Conservation (phyloP, 352 stramenopile species). For the Phytopythium sindhum region DNA sequence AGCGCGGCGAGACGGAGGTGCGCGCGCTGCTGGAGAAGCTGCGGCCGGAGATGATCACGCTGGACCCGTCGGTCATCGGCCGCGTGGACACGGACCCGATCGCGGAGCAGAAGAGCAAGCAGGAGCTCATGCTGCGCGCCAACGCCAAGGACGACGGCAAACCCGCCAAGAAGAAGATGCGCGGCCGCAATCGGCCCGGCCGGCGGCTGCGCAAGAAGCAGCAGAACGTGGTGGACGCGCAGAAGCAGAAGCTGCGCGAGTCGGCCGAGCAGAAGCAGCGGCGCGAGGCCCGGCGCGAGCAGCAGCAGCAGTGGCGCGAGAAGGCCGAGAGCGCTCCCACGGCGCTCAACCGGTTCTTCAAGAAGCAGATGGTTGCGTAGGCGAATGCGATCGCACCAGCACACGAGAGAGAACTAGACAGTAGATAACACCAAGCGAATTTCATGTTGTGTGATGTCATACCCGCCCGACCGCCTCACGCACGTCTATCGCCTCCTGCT, state of each 20-base stretch:
- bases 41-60: conserved; percentile 96
- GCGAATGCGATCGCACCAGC: background rate
- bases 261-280: conserved; percentile 78
- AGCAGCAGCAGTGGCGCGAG: conserved; percentile 76
- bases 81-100: conserved; percentile 91
- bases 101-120: conserved; percentile 82
- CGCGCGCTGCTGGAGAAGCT: conserved; percentile 97
- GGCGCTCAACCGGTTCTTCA: conserved; percentile 87
- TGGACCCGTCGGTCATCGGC: conserved; percentile 93
- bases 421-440: conserved; percentile 5
- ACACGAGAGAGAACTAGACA: conserved; percentile 1
- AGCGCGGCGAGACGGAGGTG: conserved; percentile 96
- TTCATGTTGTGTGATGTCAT: conserved; percentile 5
- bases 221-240: conserved; percentile 97
- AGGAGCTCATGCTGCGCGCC: conserved; percentile 65
- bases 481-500: too few relatives aligned
- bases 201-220: conserved; percentile 96
- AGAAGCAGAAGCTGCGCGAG: conserved; percentile 91
- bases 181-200: conserved; percentile 95
- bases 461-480: too few relatives aligned
- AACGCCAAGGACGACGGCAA: conserved; percentile 56
- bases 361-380: conserved; percentile 33
- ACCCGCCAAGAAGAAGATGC: conserved; percentile 95
- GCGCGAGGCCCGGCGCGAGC: conserved; percentile 58
- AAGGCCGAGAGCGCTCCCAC: conserved; percentile 74